phyloP scores from a whole-genome alignment of 352 stramenopile genomes.

The Pythium guiyangense region DNA sequence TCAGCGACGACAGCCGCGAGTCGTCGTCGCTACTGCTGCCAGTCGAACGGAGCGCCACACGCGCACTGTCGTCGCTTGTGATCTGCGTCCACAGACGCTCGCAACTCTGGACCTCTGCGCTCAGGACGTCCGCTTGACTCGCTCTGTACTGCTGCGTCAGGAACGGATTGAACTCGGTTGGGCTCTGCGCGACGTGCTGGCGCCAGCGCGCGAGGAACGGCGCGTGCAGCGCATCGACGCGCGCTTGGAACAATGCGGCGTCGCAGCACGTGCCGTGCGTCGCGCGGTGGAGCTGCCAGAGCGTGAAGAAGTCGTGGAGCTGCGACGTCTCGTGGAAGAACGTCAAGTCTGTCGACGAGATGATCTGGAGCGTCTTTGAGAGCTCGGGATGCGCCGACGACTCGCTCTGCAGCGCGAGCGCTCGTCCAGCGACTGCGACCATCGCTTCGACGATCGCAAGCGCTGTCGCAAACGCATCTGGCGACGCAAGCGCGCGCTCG shows the following conservation, averaged over 20 bases:
- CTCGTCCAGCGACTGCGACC: constrained; percentile 38
- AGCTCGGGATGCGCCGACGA: constrained; percentile 17
- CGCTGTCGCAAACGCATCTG: constrained; percentile 24
- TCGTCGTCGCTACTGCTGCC: constrained; percentile 36
- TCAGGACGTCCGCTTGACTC: constrained; percentile 43
- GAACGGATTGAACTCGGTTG: constrained; percentile 66
- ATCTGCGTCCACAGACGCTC: constrained; percentile 60
- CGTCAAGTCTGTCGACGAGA: constrained; percentile 61
- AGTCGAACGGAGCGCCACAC: constrained; percentile 10
- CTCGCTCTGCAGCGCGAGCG: constrained; percentile 27
- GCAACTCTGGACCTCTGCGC: constrained; percentile 39
- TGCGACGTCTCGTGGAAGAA: constrained; percentile 57
- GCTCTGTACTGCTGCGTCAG: constrained; percentile 52
- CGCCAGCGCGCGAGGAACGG: constrained; percentile 50
- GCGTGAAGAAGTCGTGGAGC: constrained; percentile 48
- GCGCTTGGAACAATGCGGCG: constrained; percentile 16
- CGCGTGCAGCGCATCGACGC: constrained; percentile 20
- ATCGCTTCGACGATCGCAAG: constrained; percentile 44
- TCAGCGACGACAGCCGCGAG: constrained; percentile 45
- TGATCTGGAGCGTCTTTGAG: constrained; percentile 73
- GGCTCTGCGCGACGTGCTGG: constrained; percentile 30
- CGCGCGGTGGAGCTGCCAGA: constrained; percentile 62
- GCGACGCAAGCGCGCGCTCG: constrained; percentile 16
- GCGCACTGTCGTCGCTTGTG: constrained; percentile 24
- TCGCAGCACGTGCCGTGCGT: constrained; percentile 43